These are phyloP conservation scores for Dioscorea dumetorum DNA, from an alignment of 106 monocot genomes.

Conservation along the genomic window DNA sequence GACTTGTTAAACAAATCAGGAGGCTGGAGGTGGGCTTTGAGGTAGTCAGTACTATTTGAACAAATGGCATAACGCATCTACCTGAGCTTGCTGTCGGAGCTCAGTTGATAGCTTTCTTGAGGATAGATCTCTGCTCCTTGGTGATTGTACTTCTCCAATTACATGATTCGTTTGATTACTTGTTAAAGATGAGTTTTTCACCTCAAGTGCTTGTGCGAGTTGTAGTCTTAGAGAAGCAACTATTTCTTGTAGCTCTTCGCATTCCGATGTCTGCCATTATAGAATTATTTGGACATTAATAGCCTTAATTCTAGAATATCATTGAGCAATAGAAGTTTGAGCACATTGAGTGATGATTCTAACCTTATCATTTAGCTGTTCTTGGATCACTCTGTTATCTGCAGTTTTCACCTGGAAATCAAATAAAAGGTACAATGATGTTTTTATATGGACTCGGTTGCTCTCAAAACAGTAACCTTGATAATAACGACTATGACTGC, in stretches of 20 bases:
- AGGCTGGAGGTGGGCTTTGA: too few species aligned
- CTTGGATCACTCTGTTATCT: conserved; percentile 91
- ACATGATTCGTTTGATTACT: background rate
- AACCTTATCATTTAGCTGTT: conserved; percentile 90
- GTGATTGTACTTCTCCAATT: too few species aligned
- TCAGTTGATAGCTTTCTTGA: conserved; percentile 21
- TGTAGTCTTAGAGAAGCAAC: conserved; percentile 52
- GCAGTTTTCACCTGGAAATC: conserved; percentile 78
- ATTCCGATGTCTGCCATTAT: conserved; percentile 49
- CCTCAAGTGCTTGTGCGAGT: conserved; percentile 37
- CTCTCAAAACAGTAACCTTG: too few species aligned
- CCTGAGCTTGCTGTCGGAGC: conserved; percentile 26
- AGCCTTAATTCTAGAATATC: background rate
- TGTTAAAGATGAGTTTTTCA: conserved; percentile 9
- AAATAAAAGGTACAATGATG: background rate
- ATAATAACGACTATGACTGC: too few species aligned
- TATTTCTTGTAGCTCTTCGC: conserved; percentile 53
- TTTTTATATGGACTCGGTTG: background rate
- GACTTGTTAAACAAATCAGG: too few species aligned
- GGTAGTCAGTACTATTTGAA: too few species aligned
- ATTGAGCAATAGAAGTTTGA: background rate
- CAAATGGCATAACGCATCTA: too few species aligned
- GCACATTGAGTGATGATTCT: background rate
- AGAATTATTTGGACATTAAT: background rate
- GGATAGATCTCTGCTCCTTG: background rate